Evolutionary conservation across 805 yeast genomes (phyloP).

Genomic region (Suhomyces xylopsoci): DNA sequence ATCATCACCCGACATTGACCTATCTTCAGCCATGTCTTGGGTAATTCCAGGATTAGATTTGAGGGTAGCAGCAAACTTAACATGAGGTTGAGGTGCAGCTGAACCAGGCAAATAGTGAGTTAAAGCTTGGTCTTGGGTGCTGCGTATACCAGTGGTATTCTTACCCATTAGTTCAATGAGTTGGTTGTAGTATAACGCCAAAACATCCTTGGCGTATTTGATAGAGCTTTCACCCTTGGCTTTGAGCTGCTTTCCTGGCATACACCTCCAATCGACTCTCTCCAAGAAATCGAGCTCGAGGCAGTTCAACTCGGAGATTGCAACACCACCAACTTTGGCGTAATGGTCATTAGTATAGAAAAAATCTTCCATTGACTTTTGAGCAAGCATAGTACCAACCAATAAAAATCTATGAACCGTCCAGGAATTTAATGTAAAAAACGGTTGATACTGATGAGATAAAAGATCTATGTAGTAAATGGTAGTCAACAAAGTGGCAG

Average conservation of each 20-base stretch:
- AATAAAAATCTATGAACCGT: conserved; percentile 90
- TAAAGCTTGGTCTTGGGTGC: conserved; percentile 1
- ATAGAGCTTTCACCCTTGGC: conserved; percentile 16
- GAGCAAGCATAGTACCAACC: conserved; percentile 87
- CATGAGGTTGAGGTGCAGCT: not conserved
- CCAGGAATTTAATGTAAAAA: conserved; percentile 81
- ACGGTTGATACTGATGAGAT: conserved; percentile 67
- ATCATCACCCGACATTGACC: not conserved
- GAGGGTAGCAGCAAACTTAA: not conserved
- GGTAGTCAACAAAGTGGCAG: conserved; percentile 74
- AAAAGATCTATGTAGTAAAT: conserved; percentile 89
- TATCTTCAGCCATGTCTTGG: not conserved
- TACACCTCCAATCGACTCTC: conserved; percentile 65
- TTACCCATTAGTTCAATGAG: conserved; percentile 42
- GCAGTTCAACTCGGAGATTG: conserved; percentile 75
- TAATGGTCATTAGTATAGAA: conserved; percentile 92
- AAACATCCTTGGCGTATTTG: conserved; percentile 34
- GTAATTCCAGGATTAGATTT: not conserved
- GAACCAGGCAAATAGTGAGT: conserved; percentile 3
- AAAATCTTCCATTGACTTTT: conserved; percentile 89
- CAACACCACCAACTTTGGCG: conserved; percentile 94
- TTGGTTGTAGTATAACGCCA: conserved; percentile 38
- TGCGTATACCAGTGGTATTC: conserved; percentile 13
- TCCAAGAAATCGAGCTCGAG: conserved; percentile 84
- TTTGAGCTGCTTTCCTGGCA: conserved; percentile 35